These are phyloP conservation scores for Aspergillus ostianus DNA, from an alignment of 495 filamentous ascomycete genomes.

Conservation along the genomic window DNA sequence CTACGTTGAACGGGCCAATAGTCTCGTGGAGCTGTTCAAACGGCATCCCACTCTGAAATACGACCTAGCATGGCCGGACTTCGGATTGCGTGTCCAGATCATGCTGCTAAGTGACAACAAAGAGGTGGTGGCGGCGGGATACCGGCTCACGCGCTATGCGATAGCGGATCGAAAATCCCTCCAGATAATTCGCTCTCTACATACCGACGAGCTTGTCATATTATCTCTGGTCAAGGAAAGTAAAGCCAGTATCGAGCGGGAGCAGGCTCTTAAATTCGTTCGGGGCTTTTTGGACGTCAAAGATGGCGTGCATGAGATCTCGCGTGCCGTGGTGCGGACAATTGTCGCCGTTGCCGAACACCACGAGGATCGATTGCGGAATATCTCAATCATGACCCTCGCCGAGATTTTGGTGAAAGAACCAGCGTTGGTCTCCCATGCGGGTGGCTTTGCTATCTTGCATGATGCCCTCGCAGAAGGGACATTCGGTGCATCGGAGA, in stretches of 20 bases:
- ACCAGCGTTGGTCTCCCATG: slow-evolving; percentile 70
- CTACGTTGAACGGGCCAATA: slow-evolving; percentile 90
- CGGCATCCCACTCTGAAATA: slow-evolving; percentile 90
- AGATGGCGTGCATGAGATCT: slow-evolving; percentile 84
- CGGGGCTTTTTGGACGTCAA: slow-evolving; percentile 95
- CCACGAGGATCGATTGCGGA: slow-evolving; percentile 78
- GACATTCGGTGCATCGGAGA: slow-evolving; percentile 86
- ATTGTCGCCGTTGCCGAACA: slow-evolving; percentile 90
- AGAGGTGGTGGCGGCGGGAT: slow-evolving; percentile 92
- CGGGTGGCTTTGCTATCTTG: slow-evolving; percentile 77
- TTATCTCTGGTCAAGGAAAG: slow-evolving; percentile 90
- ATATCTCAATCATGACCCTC: slow-evolving; percentile 87
- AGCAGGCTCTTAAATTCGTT: slow-evolving; percentile 96
- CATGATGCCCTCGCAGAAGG: slow-evolving; percentile 87
- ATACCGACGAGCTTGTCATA: slow-evolving; percentile 90
- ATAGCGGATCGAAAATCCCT: slow-evolving; percentile 89
- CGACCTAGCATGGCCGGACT: slow-evolving; percentile 91
- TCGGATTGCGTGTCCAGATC: slow-evolving; percentile 86
- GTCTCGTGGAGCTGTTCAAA: slow-evolving; percentile 87
- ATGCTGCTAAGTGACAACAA: slow-evolving; percentile 94
- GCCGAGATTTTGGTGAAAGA: slow-evolving; percentile 88
- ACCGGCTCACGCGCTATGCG: slow-evolving; percentile 88
- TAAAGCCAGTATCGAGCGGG: slow-evolving; percentile 92
- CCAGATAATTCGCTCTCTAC: slow-evolving; percentile 78
- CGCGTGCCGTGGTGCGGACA: slow-evolving; percentile 77